Evolutionary conservation across 805 yeast species (phyloP).

Genomic region (Kazachstania kunashirensis): DNA sequence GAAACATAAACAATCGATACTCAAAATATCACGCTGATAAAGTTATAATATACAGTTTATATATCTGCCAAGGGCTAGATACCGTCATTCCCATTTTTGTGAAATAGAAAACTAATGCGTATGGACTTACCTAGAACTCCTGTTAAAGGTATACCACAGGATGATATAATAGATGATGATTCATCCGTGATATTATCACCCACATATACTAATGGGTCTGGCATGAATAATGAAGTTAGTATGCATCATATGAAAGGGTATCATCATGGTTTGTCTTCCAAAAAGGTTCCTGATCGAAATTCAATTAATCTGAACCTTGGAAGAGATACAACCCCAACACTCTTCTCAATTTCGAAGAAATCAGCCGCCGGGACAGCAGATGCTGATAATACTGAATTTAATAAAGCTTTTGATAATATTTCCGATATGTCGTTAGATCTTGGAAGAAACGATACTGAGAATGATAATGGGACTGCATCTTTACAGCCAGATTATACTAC

Average conservation of each 20-base stretch:
- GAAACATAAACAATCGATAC: too few species aligned
- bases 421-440: constrained; percentile 9
- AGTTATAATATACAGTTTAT: too few species aligned
- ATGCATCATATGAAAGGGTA: constrained; percentile 7
- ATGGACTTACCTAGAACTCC: neutral
- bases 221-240: neutral
- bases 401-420: too few species aligned
- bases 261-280: constrained; percentile 14
- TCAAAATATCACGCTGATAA: too few species aligned
- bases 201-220: neutral
- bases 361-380: neutral
- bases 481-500: constrained; percentile 2
- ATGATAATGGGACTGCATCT: neutral
- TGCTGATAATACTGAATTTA: too few species aligned
- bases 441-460: constrained; percentile 5
- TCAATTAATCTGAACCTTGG: neutral
- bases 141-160: neutral
- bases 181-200: constrained; percentile 2
- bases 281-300: constrained; percentile 4
- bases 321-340: constrained; percentile 2
- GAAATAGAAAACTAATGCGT: too few species aligned
- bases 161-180: neutral
- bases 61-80: too few species aligned
- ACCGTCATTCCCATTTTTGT: too few species aligned
- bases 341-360: neutral